phyloP scores from a whole-genome alignment of 768 basidiomycete genomes.

The Leccinum uliginosum region DNA sequence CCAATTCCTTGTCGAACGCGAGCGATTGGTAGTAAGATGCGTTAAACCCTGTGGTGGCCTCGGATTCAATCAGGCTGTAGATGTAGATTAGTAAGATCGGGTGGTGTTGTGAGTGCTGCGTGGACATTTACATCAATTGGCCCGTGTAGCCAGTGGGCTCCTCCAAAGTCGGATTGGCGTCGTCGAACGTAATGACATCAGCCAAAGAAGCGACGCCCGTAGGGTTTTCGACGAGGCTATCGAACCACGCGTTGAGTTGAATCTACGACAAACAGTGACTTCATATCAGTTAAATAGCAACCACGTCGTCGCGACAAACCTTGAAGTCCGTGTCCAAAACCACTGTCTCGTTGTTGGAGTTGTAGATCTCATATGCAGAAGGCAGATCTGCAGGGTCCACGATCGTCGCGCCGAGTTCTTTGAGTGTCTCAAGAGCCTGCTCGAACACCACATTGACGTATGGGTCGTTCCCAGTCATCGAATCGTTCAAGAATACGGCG shows the following conservation, averaged over 20 bases:
- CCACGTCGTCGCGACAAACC: constrained; percentile 28
- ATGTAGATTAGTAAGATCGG: too few relatives aligned
- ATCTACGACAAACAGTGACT: constrained; percentile 32
- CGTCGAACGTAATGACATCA: constrained; percentile 55
- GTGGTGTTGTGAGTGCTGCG: background rate
- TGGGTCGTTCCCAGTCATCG: constrained; percentile 23
- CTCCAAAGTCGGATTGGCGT: constrained; percentile 47
- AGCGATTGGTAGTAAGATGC: constrained; percentile 41
- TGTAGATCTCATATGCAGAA: constrained; percentile 45
- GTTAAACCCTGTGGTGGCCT: constrained; percentile 27
- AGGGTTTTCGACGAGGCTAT: constrained; percentile 45
- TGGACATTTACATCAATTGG: constrained; percentile 34
- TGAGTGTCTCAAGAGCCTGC: constrained; percentile 35
- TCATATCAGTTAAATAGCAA: background rate
- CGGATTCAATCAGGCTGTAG: constrained; percentile 19
- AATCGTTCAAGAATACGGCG: constrained; percentile 29
- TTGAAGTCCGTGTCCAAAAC: constrained; percentile 59
- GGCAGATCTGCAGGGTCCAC: constrained; percentile 64
- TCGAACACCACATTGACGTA: constrained; percentile 37
- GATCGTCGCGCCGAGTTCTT: constrained; percentile 42
- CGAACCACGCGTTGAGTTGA: constrained; percentile 48
- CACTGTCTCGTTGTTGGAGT: constrained; percentile 49
- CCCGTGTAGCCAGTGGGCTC: constrained; percentile 31
- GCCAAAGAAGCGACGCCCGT: constrained; percentile 56
- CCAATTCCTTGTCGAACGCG: constrained; percentile 43